A percentile compares a stretch with the other conserved stretches of the same genome.
phyloP scores from a whole-genome alignment of 2,329 filamentous ascomycete species.

The Arthrobotrys sinensis region DNA sequence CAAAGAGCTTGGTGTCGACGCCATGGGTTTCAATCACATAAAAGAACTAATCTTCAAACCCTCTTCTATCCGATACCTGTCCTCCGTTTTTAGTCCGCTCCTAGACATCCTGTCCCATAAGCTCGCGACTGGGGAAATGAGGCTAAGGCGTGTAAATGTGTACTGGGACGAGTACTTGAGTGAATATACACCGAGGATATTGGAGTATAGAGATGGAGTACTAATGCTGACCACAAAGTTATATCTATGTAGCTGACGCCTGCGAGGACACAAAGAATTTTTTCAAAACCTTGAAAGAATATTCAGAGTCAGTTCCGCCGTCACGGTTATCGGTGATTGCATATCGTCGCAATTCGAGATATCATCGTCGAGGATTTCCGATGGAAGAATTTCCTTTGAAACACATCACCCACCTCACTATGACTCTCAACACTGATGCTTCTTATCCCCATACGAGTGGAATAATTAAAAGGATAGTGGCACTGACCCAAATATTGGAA shows the following conservation, averaged over 20 bases:
- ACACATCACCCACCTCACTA: background rate
- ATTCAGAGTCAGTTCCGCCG: background rate
- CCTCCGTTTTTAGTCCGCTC: background rate
- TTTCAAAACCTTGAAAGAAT: background rate
- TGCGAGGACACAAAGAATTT: background rate
- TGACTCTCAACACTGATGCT: background rate
- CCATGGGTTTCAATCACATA: background rate
- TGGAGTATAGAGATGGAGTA: too few relatives aligned
- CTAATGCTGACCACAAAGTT: too few relatives aligned
- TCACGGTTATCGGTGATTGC: background rate
- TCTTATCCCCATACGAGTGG: background rate
- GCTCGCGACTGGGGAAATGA: background rate
- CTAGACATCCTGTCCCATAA: background rate
- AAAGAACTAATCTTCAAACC: background rate
- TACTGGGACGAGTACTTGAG: background rate
- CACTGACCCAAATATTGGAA: background rate
- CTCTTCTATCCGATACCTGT: background rate
- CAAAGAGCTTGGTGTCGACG: background rate
- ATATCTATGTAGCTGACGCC: too few relatives aligned
- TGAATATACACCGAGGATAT: background rate
- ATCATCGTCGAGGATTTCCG: background rate
- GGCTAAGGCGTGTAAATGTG: background rate
- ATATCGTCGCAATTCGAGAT: too few relatives aligned
- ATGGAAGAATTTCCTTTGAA: background rate
- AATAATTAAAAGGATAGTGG: background rate